phyloP scores from a whole-genome alignment of 2,329 filamentous ascomycete species.

The Pseudopyrenochaeta lycopersici region DNA sequence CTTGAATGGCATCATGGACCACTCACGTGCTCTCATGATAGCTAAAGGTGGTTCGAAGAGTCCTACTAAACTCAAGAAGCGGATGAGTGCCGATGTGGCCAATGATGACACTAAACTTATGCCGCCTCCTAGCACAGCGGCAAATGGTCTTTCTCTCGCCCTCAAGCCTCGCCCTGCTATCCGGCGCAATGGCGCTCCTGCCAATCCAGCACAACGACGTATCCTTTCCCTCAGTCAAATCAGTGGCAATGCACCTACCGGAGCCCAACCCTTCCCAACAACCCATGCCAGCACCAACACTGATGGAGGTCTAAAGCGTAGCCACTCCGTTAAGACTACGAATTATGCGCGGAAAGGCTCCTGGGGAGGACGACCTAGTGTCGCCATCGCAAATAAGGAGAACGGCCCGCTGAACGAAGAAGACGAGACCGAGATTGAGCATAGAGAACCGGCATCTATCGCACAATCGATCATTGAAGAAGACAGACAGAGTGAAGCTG shows the following conservation, averaged over 20 bases:
- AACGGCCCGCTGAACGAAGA: conserved; percentile 57
- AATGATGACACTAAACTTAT: conserved; percentile 47
- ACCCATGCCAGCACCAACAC: conserved; percentile 40
- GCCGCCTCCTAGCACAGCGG: conserved; percentile 44
- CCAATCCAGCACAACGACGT: conserved; percentile 64
- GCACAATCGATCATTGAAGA: conserved; percentile 39
- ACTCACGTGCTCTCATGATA: conserved; percentile 90
- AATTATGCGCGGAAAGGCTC: conserved; percentile 46
- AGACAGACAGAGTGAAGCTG: conserved; percentile 45
- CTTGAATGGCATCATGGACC: conserved; percentile 93
- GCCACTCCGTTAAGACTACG: conserved; percentile 51
- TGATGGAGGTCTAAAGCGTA: conserved; percentile 63
- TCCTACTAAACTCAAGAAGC: conserved; percentile 46
- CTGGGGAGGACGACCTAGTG: conserved; percentile 45
- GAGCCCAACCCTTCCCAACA: conserved; percentile 49
- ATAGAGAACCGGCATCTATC: conserved; percentile 15
- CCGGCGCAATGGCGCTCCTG: conserved; percentile 50
- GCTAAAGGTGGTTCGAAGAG: conserved; percentile 63
- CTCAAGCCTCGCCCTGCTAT: conserved; percentile 59
- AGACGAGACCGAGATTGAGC: conserved; percentile 48
- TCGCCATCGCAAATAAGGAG: conserved; percentile 55
- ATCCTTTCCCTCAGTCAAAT: conserved; percentile 94
- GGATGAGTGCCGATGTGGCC: conserved; percentile 39
- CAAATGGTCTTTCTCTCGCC: conserved; percentile 54
- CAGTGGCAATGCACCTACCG: conserved; percentile 72